Evolutionary conservation across 2,329 filamentous ascomycete genomes (phyloP), one percentile per base, ranked within the genome.

Genomic region (Amphichorda felina): DNA sequence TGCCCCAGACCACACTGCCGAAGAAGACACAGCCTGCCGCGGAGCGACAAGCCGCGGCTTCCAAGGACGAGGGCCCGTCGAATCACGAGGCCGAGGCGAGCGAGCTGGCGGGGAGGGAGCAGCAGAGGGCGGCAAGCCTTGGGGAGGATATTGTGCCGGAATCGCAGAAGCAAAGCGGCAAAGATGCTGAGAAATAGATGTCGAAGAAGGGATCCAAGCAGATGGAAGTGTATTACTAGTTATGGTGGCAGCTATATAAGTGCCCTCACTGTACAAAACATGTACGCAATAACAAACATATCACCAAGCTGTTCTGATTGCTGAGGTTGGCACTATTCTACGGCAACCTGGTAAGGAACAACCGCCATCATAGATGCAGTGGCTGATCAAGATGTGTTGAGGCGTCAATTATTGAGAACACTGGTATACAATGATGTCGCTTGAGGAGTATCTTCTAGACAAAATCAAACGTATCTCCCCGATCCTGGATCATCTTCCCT

Each of bases 391-490:
- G 24, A 26, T 26, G 8, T n/a, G 24, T 8, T 18, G 16, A 21
- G n/a, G n/a, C n/a, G n/a, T n/a, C 21, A 24, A 24, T 24, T 6
- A 24, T 24, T 10, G 19, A 33, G 31, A 24, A 24, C 11, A 32
- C n/a, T 4, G 21, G 7, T 30, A 18, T 18, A 17, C 9, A 17
- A n/a, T 14, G 27, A n/a, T 7, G 13, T 29, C 27, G 27, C 15
- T 29, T 24, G 21, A 24, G 6, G 21, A 31, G n/a, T 17, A 19
- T 15, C 31, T n/a, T 24, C 51, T 72, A 94, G 41, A 94, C 68
- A 68, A 96, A 96, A 53, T 94, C 88, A 72, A 96, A 98, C 1
- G 84, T 91, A 70, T 96, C 89, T 4, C 79, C 79, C 50, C 75
- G 77, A 47, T 93, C 86, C 41, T 70, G 72, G 38, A 95, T 64